Evolutionary conservation across 2,329 filamentous ascomycete species (phyloP).

Genomic region (Canariomyces notabilis): DNA sequence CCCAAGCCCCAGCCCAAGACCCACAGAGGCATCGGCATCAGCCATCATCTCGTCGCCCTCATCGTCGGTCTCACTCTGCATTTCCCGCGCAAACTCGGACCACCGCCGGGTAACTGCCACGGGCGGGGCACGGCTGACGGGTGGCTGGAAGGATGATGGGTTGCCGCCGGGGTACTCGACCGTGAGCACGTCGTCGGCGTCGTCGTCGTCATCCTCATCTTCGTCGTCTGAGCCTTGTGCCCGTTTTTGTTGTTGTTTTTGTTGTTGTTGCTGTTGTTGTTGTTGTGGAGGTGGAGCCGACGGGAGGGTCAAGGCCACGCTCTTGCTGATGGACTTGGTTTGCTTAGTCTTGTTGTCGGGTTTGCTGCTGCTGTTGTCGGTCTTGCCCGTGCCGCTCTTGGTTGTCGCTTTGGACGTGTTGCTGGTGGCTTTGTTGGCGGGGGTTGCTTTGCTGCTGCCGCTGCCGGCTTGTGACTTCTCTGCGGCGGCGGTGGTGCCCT

Average conservation of each 20-base stretch:
- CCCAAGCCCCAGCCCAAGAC: no score
- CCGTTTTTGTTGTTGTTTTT: constrained; percentile 19
- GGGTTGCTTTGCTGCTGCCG: constrained; percentile 13
- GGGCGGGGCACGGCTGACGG: constrained; percentile 44
- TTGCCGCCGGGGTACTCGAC: constrained; percentile 56
- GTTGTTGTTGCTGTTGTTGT: neutral
- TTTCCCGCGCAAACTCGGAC: constrained; percentile 48
- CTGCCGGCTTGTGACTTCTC: no score
- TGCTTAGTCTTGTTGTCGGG: constrained; percentile 24
- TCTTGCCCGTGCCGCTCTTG: constrained; percentile 7
- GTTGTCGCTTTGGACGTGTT: constrained; percentile 22
- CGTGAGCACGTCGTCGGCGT: constrained; percentile 50
- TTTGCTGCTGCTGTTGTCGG: constrained; percentile 10
- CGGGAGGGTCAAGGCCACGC: constrained; percentile 34
- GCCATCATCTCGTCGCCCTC: constrained; percentile 25
- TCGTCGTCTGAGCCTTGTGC: no score
- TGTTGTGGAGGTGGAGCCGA: constrained; percentile 12
- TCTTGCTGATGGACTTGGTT: no score
- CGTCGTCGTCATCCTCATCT: constrained; percentile 36
- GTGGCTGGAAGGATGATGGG: constrained; percentile 29
- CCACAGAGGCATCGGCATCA: neutral
- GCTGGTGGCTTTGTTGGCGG: constrained; percentile 14
- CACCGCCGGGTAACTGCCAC: constrained; percentile 39
- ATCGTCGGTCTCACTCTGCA: constrained; percentile 35
- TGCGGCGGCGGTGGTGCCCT: no score